Percentiles rank a stretch among this genome's conserved stretches.
Evolutionary conservation across 441 rosid genomes (phyloP).

Genomic region (Bruguiera hainesii): DNA sequence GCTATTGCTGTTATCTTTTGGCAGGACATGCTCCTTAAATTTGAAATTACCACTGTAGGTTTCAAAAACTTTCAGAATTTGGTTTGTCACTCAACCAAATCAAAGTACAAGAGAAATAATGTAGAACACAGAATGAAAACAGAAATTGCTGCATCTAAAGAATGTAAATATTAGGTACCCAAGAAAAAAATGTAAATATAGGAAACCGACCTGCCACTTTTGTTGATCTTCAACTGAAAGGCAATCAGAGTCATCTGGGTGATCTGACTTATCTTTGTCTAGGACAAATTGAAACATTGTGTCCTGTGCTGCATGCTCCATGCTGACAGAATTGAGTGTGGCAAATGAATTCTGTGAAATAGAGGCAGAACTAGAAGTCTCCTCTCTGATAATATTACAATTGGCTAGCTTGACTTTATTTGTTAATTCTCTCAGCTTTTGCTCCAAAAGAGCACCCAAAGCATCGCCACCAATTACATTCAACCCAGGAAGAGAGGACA

Average conservation of each 20-base stretch:
- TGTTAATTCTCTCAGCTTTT: conserved; percentile 71
- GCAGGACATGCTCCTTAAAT: not conserved
- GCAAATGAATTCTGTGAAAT: conserved; percentile 37
- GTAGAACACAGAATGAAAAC: not conserved
- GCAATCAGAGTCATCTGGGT: conserved; percentile 34
- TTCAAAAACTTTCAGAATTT: not conserved
- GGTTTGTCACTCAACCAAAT: not conserved
- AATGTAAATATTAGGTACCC: not conserved
- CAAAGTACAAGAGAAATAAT: conserved; percentile 4
- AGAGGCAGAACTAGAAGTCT: conserved; percentile 38
- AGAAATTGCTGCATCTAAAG: conserved; percentile 7
- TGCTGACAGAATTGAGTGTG: conserved; percentile 25
- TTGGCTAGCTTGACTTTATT: conserved; percentile 57
- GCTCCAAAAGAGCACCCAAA: conserved; percentile 65
- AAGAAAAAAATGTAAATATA: not conserved
- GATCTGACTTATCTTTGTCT: conserved; percentile 31
- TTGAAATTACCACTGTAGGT: conserved; percentile 8
- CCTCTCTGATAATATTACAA: conserved; percentile 47
- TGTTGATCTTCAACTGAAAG: conserved; percentile 32
- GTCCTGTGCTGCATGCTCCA: conserved; percentile 32
- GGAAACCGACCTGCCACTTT: conserved; percentile 52
- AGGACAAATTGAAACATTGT: conserved; percentile 36
- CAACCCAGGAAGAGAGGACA: conserved; percentile 34
- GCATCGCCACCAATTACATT: conserved; percentile 49
- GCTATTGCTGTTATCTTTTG: not conserved